Conservation (phyloP, 2,329 filamentous ascomycete genomes). For the Alternaria ethzedia region DNA sequence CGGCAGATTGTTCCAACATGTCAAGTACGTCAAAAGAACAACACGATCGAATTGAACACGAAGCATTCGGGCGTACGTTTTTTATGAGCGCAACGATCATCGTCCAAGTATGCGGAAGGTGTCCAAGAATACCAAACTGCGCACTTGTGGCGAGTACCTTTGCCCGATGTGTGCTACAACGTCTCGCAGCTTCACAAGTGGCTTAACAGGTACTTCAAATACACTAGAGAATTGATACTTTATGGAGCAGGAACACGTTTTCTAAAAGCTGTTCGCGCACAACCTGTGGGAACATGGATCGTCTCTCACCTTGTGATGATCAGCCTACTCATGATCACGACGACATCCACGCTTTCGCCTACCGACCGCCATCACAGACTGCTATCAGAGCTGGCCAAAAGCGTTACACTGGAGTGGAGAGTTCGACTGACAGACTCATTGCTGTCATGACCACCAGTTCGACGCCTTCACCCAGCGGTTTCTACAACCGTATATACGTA, state of each 20-base stretch:
- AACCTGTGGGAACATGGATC: not conserved
- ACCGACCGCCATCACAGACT: not conserved
- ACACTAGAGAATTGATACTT: not conserved
- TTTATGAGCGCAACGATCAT: not conserved
- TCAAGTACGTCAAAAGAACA: not conserved
- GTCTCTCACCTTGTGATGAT: not conserved
- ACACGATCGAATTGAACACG: not conserved
- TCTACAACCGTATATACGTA: not conserved
- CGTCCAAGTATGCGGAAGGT: not conserved
- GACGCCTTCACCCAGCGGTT: not conserved
- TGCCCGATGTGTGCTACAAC: not conserved
- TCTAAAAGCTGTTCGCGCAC: not conserved
- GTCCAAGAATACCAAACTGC: too few species aligned
- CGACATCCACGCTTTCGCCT: not conserved
- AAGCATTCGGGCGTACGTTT: not conserved
- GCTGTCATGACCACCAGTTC: not conserved
- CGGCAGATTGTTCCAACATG: not conserved
- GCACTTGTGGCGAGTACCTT: not conserved
- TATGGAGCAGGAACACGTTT: not conserved
- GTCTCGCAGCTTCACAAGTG: not conserved
- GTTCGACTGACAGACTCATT: not conserved
- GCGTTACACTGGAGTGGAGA: not conserved
- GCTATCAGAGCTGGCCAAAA: not conserved
- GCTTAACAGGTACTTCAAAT: not conserved
- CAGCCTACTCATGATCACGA: too few species aligned